Evolutionary conservation across 352 stramenopile species (phyloP).

Genomic region (Halophytophthora polymorphica): DNA sequence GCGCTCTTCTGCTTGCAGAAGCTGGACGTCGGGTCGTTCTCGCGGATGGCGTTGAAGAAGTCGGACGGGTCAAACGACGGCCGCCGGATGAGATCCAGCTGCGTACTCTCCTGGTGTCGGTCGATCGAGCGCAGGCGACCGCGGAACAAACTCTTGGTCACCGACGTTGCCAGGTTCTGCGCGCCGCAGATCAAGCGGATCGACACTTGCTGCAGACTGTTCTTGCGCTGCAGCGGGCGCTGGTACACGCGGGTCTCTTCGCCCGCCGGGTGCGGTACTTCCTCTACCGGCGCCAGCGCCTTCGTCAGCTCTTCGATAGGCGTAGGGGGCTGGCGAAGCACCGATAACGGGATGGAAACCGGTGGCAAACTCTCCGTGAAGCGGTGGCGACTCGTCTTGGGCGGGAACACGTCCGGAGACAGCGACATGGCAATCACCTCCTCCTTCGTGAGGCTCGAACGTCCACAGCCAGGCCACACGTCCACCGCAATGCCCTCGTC

Average conservation of each 20-base stretch:
- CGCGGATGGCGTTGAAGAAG: constrained; percentile 80
- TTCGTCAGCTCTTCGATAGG: constrained; percentile 40
- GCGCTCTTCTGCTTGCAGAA: constrained; percentile 72
- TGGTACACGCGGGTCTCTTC: constrained; percentile 13
- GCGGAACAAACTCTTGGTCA: constrained; percentile 73
- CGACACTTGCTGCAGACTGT: constrained; percentile 63
- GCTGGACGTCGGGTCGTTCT: constrained; percentile 78
- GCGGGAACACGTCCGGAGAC: constrained; percentile 76
- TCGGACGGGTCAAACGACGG: constrained; percentile 56
- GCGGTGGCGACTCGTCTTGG: constrained; percentile 81
- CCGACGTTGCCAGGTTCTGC: constrained; percentile 64
- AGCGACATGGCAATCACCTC: constrained; percentile 84
- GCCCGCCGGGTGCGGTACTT: constrained; percentile 4
- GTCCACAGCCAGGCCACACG: constrained; percentile 74
- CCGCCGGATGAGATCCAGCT: constrained; percentile 73
- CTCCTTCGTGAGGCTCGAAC: constrained; percentile 61
- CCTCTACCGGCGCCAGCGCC: neutral
- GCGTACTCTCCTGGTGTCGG: constrained; percentile 31
- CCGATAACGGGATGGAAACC: constrained; percentile 76
- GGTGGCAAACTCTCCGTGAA: constrained; percentile 80
- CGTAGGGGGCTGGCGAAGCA: constrained; percentile 60
- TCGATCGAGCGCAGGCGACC: constrained; percentile 68
- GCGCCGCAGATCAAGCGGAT: constrained; percentile 75
- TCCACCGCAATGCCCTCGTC: constrained; percentile 75
- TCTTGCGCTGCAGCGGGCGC: constrained; percentile 22